Percentiles rank a stretch among this genome's conserved stretches.
These are phyloP conservation scores for Chaetomium olivaceum DNA, from an alignment of 2,329 filamentous ascomycete species.

Conservation along the genomic window DNA sequence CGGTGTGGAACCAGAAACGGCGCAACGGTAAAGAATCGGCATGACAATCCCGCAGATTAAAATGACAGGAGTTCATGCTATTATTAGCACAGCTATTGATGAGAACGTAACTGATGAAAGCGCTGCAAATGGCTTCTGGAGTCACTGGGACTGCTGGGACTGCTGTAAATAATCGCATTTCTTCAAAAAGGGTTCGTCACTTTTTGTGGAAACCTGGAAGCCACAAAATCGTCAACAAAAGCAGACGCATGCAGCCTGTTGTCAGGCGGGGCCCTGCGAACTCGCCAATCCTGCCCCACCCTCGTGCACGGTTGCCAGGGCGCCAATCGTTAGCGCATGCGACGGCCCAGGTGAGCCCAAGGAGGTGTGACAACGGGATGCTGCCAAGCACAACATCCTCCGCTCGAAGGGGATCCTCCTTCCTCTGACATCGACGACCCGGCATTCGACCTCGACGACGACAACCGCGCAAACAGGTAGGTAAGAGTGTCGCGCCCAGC, in stretches of 20 bases:
- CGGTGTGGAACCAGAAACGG: constrained; percentile 2
- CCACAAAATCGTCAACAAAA: constrained; percentile 6
- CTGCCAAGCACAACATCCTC: constrained; percentile 35
- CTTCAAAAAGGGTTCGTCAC: not conserved
- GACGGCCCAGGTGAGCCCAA: constrained; percentile 13
- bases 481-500: constrained; percentile 25
- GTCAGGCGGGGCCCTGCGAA: constrained; percentile 12
- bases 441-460: constrained; percentile 25
- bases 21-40: not conserved
- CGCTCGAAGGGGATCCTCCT: constrained; percentile 23
- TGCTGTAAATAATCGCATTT: no score
- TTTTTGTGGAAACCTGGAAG: not conserved
- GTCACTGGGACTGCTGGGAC: no score
- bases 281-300: constrained; percentile 21
- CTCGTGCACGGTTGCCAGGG: constrained; percentile 34
- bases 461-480: constrained; percentile 26
- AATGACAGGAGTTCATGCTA: constrained; percentile 9
- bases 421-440: constrained; percentile 28
- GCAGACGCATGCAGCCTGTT: not conserved
- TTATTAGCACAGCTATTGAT: constrained; percentile 7
- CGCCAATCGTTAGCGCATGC: constrained; percentile 32
- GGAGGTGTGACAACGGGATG: constrained; percentile 26
- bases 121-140: not conserved
- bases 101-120: not conserved
- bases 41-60: not conserved